Base-by-base conservation (phyloP, 164 flowering plant species). In the Houttuynia cordata region DNA sequence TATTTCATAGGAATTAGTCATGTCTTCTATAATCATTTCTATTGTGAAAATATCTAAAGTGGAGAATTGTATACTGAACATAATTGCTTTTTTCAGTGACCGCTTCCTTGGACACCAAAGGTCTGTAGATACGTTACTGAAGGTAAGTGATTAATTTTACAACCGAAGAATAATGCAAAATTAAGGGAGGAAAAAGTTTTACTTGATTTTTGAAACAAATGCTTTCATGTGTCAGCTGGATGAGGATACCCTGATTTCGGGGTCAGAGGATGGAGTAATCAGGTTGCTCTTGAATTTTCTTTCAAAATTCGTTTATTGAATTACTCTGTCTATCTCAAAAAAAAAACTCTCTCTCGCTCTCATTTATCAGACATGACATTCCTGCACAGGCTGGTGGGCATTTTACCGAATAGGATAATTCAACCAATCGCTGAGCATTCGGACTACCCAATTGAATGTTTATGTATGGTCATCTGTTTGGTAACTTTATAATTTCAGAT, bases 381-480 rank as follows among this genome's bases (percentile, higher is more conserved):
- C 57, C 49, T 65, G 14, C 72, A n/a, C 59, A 94, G 99, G 63
- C 63, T 94, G 80, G 89, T 91, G 41, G 87, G 91, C 64, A 87
- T 94, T 71, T 78, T 91, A 61, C 99, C 99, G 22, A 94, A 91
- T 79, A 79, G 78, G 79, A 75, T 94, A 57, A 84, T 94, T 62
- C 97, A 88, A 71, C 97, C 99, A 39, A 76, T 94, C 61, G 96
- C 90, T 7, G 97, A 86, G 76, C 99, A 94, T 75, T 90, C 99
- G 56, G 99, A 91, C 41, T 83, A 76, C 64, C 93, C 97, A 23
- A 80, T 94, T 66, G 97, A 94, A 69, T 72, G 96, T 67, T 96
- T 94, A 68, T 97, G 99, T 88, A 86, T 63, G 73, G 41, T 24
- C 20, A 20, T 55, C 20, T 54, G 10, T 22, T 58, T 45, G 12